These are phyloP conservation scores for Venturia carpophila DNA, from an alignment of 2,329 filamentous ascomycete genomes.

Conservation along the genomic window DNA sequence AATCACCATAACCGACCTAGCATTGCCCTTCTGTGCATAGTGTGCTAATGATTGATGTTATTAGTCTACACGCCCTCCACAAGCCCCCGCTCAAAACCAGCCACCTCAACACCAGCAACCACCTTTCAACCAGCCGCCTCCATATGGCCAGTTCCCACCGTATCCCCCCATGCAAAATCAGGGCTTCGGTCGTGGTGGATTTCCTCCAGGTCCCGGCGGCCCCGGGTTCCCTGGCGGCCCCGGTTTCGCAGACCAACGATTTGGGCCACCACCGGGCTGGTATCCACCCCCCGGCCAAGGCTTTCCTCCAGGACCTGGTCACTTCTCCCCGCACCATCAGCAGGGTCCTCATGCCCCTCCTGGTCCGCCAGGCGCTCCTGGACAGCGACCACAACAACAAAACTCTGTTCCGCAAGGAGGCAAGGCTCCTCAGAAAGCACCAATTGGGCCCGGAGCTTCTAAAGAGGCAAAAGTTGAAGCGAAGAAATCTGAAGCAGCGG, in stretches of 20 bases:
- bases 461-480: slow-evolving; percentile 37
- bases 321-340: slow-evolving; percentile 40
- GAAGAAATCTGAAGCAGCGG: slow-evolving; percentile 38
- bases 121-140: slow-evolving; percentile 30
- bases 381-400: slow-evolving; percentile 56
- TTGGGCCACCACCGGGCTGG: slow-evolving; percentile 15
- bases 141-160: slow-evolving; percentile 33
- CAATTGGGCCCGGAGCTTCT: slow-evolving; percentile 36
- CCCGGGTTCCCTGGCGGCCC: slow-evolving; percentile 23
- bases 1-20: slow-evolving; percentile 21
- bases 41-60: slow-evolving; percentile 18
- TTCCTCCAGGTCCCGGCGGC: slow-evolving; percentile 31
- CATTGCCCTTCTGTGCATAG: slow-evolving; percentile 20
- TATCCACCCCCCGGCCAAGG: slow-evolving; percentile 36
- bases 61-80: slow-evolving; percentile 18
- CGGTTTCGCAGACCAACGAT: background rate
- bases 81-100: slow-evolving; percentile 13
- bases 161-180: slow-evolving; percentile 39
- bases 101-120: slow-evolving; percentile 27
- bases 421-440: slow-evolving; percentile 29
- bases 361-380: slow-evolving; percentile 59
- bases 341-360: slow-evolving; percentile 26
- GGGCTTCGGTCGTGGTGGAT: slow-evolving; percentile 41
- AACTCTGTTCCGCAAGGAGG: slow-evolving; percentile 38
- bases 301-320: slow-evolving; percentile 35